Evolutionary conservation across 2,329 filamentous ascomycete species (phyloP).

Genomic region (Fusarium mundagurra): DNA sequence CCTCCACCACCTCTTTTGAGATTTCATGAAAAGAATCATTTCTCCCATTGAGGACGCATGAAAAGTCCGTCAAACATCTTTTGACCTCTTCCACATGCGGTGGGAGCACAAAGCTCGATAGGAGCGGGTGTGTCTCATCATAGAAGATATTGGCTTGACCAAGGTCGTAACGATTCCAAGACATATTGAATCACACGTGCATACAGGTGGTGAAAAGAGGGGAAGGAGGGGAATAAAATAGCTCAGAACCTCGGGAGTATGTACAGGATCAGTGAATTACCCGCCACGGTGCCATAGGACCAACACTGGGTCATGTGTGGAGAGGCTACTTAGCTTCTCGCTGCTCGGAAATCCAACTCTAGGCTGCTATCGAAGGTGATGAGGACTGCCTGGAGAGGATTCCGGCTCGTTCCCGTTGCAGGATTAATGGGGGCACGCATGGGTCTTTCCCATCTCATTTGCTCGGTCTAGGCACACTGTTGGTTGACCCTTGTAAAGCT

Average conservation of each 20-base stretch:
- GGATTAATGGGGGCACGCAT: accelerated
- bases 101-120: not conserved
- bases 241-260: not conserved
- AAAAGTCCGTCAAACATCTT: slow-evolving; percentile 17
- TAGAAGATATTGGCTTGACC: slow-evolving; percentile 10
- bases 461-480: not conserved
- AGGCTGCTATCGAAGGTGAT: not conserved
- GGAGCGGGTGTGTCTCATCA: not conserved
- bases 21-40: not conserved
- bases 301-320: not conserved
- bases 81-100: slow-evolving; percentile 17
- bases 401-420: not conserved
- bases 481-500: not conserved
- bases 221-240: not conserved
- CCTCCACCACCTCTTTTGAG: accelerated
- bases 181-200: not conserved
- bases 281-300: too few species aligned
- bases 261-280: not conserved
- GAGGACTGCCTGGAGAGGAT: not conserved
- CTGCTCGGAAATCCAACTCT: not conserved
- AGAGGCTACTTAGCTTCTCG: not conserved
- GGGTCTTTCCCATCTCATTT: not conserved
- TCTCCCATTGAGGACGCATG: not conserved
- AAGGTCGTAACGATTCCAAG: slow-evolving; percentile 6
- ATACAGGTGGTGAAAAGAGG: accelerated